These are phyloP conservation scores for Lipomyces sp. DNA, from an alignment of 805 yeast genomes.

Conservation along the genomic window DNA sequence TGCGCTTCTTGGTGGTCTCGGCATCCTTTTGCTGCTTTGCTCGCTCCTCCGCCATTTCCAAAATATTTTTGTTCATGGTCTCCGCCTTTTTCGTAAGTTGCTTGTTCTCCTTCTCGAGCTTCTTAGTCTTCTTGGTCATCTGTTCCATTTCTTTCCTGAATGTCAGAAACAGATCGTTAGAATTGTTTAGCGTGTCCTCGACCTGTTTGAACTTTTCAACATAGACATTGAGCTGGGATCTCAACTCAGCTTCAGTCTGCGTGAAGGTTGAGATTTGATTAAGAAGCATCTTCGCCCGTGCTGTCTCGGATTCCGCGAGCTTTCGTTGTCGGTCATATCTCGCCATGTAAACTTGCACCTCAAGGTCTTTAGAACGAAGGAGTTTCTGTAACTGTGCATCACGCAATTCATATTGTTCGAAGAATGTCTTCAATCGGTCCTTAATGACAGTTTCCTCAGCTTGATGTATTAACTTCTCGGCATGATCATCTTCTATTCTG, in stretches of 20 bases:
- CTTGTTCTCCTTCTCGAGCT: slow-evolving; percentile 35
- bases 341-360: slow-evolving; percentile 37
- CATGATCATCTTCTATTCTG: slow-evolving; percentile 7
- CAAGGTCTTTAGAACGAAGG: slow-evolving; percentile 33
- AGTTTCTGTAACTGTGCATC: slow-evolving; percentile 25
- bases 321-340: slow-evolving; percentile 40
- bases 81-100: slow-evolving; percentile 22
- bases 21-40: slow-evolving; percentile 30
- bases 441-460: slow-evolving; percentile 26
- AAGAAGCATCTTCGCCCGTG: slow-evolving; percentile 20
- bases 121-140: slow-evolving; percentile 33
- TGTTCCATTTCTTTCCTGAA: slow-evolving; percentile 36
- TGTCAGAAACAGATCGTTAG: slow-evolving; percentile 35
- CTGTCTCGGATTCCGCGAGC: slow-evolving; percentile 24
- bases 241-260: slow-evolving; percentile 29
- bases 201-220: slow-evolving; percentile 46
- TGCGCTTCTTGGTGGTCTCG: slow-evolving; percentile 25
- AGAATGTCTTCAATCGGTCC: slow-evolving; percentile 25
- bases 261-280: slow-evolving; percentile 30
- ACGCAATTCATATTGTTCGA: slow-evolving; percentile 36
- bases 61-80: slow-evolving; percentile 30
- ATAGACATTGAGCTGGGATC: slow-evolving; percentile 31
- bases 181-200: slow-evolving; percentile 45
- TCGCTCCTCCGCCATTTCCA: slow-evolving; percentile 35
- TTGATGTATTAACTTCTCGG: slow-evolving; percentile 10